Conservation (phyloP, 495 filamentous ascomycete species). For the Penicillium antarcticum region DNA sequence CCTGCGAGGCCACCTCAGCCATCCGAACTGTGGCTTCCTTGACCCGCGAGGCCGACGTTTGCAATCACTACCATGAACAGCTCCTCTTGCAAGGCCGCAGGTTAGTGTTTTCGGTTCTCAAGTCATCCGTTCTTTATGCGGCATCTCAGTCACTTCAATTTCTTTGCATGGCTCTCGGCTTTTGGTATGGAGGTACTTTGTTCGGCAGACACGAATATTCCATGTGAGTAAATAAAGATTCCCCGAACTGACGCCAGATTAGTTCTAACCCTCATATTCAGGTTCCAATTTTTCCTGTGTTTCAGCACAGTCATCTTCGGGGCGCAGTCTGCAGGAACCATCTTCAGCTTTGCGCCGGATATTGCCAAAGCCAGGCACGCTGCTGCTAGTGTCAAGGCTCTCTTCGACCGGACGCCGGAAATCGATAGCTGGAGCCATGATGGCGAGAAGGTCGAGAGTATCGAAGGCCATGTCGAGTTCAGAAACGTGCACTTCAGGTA, state of each 20-base stretch:
- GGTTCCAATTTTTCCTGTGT: slow-evolving; percentile 77
- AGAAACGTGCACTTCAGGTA: slow-evolving; percentile 74
- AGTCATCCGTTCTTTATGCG: slow-evolving; percentile 68
- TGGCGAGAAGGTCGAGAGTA: slow-evolving; percentile 52
- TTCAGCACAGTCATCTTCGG: slow-evolving; percentile 74
- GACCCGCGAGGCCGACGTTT: slow-evolving; percentile 75
- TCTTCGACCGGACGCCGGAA: slow-evolving; percentile 64
- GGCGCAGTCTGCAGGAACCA: slow-evolving; percentile 71
- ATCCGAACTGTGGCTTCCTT: slow-evolving; percentile 89
- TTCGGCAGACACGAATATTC: slow-evolving; percentile 66
- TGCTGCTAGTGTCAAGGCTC: too few relatives aligned
- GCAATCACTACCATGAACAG: slow-evolving; percentile 64
- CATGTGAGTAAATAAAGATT: too few relatives aligned
- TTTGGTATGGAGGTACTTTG: slow-evolving; percentile 84
- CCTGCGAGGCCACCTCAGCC: slow-evolving; percentile 82
- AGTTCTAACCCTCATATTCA: too few relatives aligned
- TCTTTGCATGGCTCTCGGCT: slow-evolving; percentile 79
- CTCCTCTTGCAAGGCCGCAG: slow-evolving; percentile 56
- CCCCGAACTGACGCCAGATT: too few relatives aligned
- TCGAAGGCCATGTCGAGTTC: slow-evolving; percentile 68
- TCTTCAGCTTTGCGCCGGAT: slow-evolving; percentile 78
- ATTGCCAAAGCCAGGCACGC: slow-evolving; percentile 81
- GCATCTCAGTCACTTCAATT: slow-evolving; percentile 69
- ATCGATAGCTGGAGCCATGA: slow-evolving; percentile 76
- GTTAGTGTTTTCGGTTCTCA: slow-evolving; percentile 59